These are phyloP conservation scores for Neopestalotiopsis sp. DNA, from an alignment of 2,329 filamentous ascomycete species.

Conservation along the genomic window DNA sequence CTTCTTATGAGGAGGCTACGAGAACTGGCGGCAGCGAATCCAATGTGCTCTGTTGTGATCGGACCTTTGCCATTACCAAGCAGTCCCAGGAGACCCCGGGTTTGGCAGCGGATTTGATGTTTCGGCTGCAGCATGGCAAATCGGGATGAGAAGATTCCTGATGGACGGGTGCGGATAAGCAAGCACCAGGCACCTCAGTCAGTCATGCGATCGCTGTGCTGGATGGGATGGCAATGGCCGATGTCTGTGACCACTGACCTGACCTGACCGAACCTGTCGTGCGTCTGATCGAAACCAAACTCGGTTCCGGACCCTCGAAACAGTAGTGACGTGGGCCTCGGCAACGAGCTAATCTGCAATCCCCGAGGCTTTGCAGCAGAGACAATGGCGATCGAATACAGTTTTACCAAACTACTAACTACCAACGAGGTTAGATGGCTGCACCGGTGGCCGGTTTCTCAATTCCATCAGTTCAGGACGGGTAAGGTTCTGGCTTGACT, in stretches of 20 bases:
- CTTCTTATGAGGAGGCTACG: conserved; percentile 8
- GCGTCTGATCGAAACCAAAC: conserved; percentile 4
- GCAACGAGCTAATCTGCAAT: neutral
- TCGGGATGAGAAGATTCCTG: neutral
- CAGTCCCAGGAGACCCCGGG: neutral
- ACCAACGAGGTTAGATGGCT: neutral
- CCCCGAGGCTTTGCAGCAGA: neutral
- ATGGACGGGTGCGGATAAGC: neutral
- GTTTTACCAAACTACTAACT: neutral
- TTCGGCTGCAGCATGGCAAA: conserved; percentile 11
- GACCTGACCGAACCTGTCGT: too few relatives aligned
- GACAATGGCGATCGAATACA: neutral
- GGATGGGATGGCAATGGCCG: neutral
- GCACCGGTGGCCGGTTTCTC: neutral
- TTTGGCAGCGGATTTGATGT: conserved; percentile 7
- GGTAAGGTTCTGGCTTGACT: too few relatives aligned
- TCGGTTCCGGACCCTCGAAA: conserved; percentile 5
- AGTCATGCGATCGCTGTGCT: neutral
- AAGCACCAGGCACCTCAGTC: neutral
- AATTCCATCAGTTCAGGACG: too few relatives aligned
- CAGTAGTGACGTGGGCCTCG: conserved; percentile 10
- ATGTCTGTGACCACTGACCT: neutral
- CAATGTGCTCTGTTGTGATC: conserved; percentile 1
- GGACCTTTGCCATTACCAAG: neutral
- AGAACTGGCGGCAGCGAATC: neutral